Evolutionary conservation across 2,329 filamentous ascomycete species (phyloP).

Genomic region (Elsinoe ampelina): DNA sequence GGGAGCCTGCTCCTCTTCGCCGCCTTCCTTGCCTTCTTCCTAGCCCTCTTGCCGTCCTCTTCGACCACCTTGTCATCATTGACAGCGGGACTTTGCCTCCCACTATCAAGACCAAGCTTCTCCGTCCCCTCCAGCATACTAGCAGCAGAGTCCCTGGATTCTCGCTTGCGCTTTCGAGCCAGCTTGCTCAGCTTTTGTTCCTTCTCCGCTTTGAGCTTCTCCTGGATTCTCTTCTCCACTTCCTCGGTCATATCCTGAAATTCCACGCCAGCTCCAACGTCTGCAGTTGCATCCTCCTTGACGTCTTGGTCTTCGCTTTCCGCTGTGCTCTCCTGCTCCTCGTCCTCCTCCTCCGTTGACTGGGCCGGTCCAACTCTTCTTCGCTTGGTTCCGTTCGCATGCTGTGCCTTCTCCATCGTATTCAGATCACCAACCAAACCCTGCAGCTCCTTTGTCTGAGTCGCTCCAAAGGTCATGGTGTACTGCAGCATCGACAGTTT

Average conservation of each 20-base stretch:
- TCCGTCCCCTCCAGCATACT: background rate
- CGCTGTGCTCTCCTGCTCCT: background rate
- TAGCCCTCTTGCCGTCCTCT: background rate
- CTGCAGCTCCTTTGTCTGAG: background rate
- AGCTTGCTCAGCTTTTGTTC: constrained; percentile 19
- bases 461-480: no score
- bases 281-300: background rate
- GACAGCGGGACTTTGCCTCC: background rate
- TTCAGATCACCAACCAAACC: background rate
- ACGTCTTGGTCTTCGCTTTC: background rate
- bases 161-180: constrained; percentile 29
- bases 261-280: background rate
- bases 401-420: background rate
- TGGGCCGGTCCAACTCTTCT: background rate
- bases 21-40: background rate
- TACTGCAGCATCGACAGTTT: no score
- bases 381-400: background rate
- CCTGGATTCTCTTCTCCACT: constrained; percentile 24
- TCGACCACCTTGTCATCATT: background rate
- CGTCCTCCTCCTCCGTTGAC: background rate
- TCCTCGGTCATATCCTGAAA: constrained; percentile 26
- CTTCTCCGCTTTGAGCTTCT: constrained; percentile 22
- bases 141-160: constrained; percentile 16
- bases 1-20: background rate
- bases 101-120: background rate